Evolutionary conservation across 2,329 filamentous ascomycete genomes (phyloP), one percentile per base, ranked within the genome.

Genomic region (Trichoderma asperellum): DNA sequence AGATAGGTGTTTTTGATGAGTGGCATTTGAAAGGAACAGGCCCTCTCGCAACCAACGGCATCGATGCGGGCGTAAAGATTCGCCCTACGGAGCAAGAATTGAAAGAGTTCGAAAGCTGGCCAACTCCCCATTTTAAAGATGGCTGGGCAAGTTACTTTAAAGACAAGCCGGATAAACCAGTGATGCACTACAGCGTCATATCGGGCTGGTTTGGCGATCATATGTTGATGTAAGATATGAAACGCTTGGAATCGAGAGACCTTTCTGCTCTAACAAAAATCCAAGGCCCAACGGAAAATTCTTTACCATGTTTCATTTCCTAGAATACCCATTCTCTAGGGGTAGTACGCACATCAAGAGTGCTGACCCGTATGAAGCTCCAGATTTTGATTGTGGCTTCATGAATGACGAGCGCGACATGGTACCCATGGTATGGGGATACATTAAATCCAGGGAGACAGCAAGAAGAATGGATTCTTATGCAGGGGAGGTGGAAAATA

Each of bases 381-480:
- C 79, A 16, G 83, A 88, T 68, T 88, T 90, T 70, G 82, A 87
- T 63, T 79, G 83, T 0, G 87, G 87, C 18, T 88, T 84, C 76
- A 81, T 90, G 55, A 81, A 77, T 11, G 83, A 89, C 69, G 81
- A 81, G 4, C 75, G 86, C n/a, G 87, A 90, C 73, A 62, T 89
- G 43, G 85, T 85, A 74, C 86, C 84, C 73, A 83, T 86, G 27
- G 74, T 88, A 16, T 90, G 87, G 87, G 83, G 80, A 0, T 91
- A 90, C 79, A 90, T 90, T 77, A 85, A 84, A 72, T 81, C 83
- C 29, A 85, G 88, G 2, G 87, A 89, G 76, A 84, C 89, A 69
- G 79, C 83, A 43, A 83, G 87, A 2, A 84, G 87, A 14, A 85
- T 87, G 75, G 76, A 81, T 2, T 81, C 83, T 70, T 89, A 85